Evolutionary conservation across 306 rosid species (phyloP).

Genomic region (Trifolium pratense): DNA sequence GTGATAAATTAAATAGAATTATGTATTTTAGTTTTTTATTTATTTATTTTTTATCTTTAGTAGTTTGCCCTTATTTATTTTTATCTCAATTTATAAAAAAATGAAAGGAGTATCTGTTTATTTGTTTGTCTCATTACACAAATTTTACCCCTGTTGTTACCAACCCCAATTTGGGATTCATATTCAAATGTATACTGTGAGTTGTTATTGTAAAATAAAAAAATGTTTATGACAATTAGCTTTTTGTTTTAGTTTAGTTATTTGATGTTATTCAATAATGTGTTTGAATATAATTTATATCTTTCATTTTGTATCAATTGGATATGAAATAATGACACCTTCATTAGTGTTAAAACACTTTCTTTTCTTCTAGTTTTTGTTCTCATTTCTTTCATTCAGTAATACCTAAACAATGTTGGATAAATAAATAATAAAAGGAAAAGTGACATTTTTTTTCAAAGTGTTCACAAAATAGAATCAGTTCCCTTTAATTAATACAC

Average conservation of each 20-base stretch:
- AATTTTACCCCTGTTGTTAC: constrained; percentile 35
- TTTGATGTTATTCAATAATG: neutral
- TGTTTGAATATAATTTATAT: neutral
- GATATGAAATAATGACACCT: neutral
- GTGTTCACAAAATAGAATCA: neutral
- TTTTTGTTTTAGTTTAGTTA: neutral
- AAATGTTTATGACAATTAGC: constrained; percentile 30
- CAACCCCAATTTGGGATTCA: constrained; percentile 49
- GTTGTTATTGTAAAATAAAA: constrained; percentile 46
- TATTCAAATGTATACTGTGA: constrained; percentile 46
- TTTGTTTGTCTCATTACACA: constrained; percentile 38
- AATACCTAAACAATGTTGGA: constrained; percentile 36
- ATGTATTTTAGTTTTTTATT: constrained; percentile 28
- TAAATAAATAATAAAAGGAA: constrained; percentile 27
- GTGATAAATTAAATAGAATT: constrained; percentile 49
- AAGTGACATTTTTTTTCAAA: constrained; percentile 14
- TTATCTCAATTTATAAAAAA: constrained; percentile 35
- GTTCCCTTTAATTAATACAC: neutral
- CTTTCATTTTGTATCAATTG: neutral
- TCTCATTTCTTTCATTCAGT: constrained; percentile 15
- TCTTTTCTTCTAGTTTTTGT: neutral
- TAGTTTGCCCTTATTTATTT: constrained; percentile 42
- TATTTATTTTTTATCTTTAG: constrained; percentile 20
- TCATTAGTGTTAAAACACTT: neutral
- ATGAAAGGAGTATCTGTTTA: constrained; percentile 18